Evolutionary conservation across 495 filamentous ascomycete genomes (phyloP), one percentile per base, ranked within the genome.

Genomic region (Chaetomium cochliodes): DNA sequence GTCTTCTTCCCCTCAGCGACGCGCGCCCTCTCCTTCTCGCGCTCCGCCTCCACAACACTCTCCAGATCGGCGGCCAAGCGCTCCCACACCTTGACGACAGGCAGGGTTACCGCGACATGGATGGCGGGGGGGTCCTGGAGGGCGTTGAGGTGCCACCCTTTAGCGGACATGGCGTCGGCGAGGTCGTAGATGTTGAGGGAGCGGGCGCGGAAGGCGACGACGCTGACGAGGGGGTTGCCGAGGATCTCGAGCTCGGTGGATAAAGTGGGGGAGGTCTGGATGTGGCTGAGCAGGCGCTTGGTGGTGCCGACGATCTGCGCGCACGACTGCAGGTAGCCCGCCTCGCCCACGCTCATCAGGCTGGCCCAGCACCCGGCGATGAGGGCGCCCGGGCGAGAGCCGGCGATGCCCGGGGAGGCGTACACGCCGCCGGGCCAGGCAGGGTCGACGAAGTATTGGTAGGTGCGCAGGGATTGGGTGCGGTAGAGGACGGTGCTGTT

Each of bases 381-480:
- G 23, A 98, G 80, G 13, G 93, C 92, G 56, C 94, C 94, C 0
- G 94, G 92, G 1, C 94, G 87, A 0, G 92, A 96, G 23, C 96
- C 94, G 3, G 96, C 92, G 25, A 98, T 88, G 18, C 86, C 87
- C 0, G 93, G 93, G 15, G 92, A 96, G 58, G 91, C 96, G 75
- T 98, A 99, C 1, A 99, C 91, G 69, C 94, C 94, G 68, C 94
- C 94, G 46, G 89, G 88, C 94, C 94, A 99, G 74, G 93, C 88
- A 6, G 96, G 88, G 42, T 90, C 92, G 75, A 99, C 86, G 76
- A 96, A 98, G 81, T 99, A 99, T 74, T 97, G 94, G 73, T 97
- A 90, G 42, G 83, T 82, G 65, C 94, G 87, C 54, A 96, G 85
- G 50, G 84, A 77, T 47, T 86, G 80, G 60, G 84, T 90, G 70